Conservation (phyloP, 768 basidiomycete species). For the Sistotremastrum niveocremeum region DNA sequence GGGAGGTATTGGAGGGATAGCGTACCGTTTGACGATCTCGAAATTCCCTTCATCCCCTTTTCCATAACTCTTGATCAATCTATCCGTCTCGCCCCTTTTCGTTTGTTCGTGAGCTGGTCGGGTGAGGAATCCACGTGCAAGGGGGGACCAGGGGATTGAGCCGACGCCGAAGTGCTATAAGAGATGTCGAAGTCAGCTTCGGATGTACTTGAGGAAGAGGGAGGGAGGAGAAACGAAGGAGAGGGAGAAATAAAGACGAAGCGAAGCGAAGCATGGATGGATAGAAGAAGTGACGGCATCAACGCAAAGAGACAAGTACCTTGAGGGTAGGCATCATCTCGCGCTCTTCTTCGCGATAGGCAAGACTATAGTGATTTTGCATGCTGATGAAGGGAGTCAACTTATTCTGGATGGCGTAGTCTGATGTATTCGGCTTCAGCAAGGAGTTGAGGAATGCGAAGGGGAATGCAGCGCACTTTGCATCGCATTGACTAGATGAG, state of each 20-base stretch:
- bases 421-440: conserved; percentile 15
- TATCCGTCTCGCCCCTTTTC: conserved; percentile 24
- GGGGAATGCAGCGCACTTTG: too few species aligned
- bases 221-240: too few species aligned
- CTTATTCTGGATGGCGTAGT: conserved; percentile 46
- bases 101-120: conserved; percentile 27
- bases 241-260: too few species aligned
- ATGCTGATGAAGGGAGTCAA: conserved; percentile 52
- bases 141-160: conserved; percentile 45
- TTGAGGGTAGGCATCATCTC: conserved; percentile 51
- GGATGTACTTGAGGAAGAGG: background rate
- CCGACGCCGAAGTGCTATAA: conserved; percentile 39
- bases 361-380: conserved; percentile 52
- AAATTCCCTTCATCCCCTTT: conserved; percentile 20
- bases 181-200: background rate
- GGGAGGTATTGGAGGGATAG: conserved; percentile 4
- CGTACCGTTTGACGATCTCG: conserved; percentile 28
- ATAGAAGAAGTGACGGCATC: too few species aligned
- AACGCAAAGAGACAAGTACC: too few species aligned
- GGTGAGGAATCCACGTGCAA: conserved; percentile 37
- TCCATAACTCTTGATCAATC: conserved; percentile 12
- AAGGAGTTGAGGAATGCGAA: background rate
- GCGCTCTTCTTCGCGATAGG: conserved; percentile 54
- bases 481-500: conserved; percentile 35
- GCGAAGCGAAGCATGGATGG: too few species aligned